Percentiles rank a stretch among this genome's conserved stretches.
These are phyloP conservation scores for Solanum dulcamara DNA, from an alignment of 257 asterid genomes.

Conservation along the genomic window DNA sequence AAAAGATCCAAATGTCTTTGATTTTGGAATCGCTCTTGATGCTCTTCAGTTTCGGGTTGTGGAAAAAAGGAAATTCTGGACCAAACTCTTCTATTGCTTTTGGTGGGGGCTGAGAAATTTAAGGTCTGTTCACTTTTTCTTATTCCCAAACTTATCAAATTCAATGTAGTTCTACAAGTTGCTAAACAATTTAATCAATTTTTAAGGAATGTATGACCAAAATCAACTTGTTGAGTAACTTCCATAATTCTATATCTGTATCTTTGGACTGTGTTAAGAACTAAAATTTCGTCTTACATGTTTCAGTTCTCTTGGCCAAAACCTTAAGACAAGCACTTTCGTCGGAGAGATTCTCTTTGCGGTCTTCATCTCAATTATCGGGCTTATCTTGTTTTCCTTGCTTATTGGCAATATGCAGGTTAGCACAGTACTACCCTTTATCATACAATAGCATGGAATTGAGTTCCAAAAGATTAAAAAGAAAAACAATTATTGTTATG, in stretches of 20 bases:
- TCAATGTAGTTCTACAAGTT: neutral
- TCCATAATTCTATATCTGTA: neutral
- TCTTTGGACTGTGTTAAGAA: neutral
- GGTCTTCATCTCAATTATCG: constrained; percentile 14
- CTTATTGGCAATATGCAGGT: constrained; percentile 3
- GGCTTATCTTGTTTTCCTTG: constrained; percentile 5
- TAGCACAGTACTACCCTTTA: neutral
- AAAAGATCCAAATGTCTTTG: constrained; percentile 22
- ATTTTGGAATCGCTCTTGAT: constrained; percentile 56
- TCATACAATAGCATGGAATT: neutral
- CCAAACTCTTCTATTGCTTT: constrained; percentile 46
- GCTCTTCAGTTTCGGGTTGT: constrained; percentile 44
- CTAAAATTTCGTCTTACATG: neutral
- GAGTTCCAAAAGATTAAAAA: neutral
- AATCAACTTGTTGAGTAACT: neutral
- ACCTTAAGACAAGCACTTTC: constrained; percentile 18
- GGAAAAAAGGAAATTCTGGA: constrained; percentile 19
- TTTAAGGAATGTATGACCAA: neutral
- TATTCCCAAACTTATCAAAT: neutral
- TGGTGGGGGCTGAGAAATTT: constrained; percentile 78
- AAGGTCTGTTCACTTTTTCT: constrained; percentile 23
- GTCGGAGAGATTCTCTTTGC: constrained; percentile 20
- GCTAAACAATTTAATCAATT: neutral
- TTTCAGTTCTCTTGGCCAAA: constrained; percentile 32
- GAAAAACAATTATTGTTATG: neutral